Percentiles rank a stretch among this genome's conserved stretches.
Conservation (phyloP, 1,139 yeast species). For the Blastobotrys raffinosifermentans region DNA sequence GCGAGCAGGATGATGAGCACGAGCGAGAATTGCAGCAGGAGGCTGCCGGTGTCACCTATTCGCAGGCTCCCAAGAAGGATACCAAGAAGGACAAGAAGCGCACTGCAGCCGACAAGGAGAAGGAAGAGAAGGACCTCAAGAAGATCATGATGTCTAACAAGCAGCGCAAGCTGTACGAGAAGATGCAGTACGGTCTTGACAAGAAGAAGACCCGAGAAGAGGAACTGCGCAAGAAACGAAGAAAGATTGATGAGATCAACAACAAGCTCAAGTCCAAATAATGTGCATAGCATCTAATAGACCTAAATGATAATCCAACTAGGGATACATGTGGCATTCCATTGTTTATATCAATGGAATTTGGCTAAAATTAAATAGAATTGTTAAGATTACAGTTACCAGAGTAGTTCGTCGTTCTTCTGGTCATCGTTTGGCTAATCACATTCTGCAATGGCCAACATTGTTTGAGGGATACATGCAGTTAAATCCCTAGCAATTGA, state of each 20-base stretch:
- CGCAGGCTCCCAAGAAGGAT: conserved; percentile 43
- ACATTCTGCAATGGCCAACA: too few species aligned
- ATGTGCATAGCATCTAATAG: conserved; percentile 6
- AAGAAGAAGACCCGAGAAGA: conserved; percentile 78
- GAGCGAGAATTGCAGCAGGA: conserved; percentile 81
- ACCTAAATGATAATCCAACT: conserved; percentile 6
- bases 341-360: too few species aligned
- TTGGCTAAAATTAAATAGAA: too few species aligned
- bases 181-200: conserved; percentile 89
- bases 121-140: conserved; percentile 81
- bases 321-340: too few species aligned
- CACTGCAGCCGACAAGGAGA: conserved; percentile 40
- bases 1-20: conserved; percentile 32
- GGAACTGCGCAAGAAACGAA: conserved; percentile 69
- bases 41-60: conserved; percentile 75
- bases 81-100: conserved; percentile 30
- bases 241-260: conserved; percentile 67
- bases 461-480: too few species aligned
- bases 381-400: too few species aligned
- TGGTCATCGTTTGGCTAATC: too few species aligned
- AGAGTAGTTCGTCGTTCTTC: too few species aligned
- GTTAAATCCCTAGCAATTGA: too few species aligned
- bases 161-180: conserved; percentile 88
- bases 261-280: conserved; percentile 39
- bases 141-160: conserved; percentile 97